Evolutionary conservation across 208 protist genomes (phyloP), one percentile per base, ranked within the genome.

Genomic region (Borovskyia barvae): DNA sequence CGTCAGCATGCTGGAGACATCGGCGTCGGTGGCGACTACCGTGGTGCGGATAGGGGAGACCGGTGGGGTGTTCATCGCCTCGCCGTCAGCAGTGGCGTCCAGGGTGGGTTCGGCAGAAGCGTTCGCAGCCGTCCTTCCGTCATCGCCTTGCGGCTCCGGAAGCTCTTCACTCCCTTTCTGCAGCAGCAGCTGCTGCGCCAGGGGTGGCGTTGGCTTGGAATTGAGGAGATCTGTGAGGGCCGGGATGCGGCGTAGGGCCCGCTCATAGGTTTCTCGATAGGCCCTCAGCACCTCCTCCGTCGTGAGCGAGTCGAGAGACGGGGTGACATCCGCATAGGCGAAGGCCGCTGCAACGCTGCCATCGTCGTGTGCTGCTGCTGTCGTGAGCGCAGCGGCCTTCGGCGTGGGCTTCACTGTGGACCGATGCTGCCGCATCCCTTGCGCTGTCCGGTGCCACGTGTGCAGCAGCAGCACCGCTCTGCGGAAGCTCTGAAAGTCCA

Each of bases 401-500:
- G 20, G 15, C 54, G 28, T 15, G 5, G 1, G n/a, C 30, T 1
- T 40, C 19, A 9, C 25, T 14, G 28, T 37, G 37, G 19, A 12
- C 26, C 43, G 42, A n/a, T 5, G 32, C 36, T 40, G 43, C 14
- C 19, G 33, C 19, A 4, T n/a, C 32, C 41, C 50, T 11, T 46
- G n/a, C 46, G 49, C 54, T 8, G 50, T 58, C 15, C 29, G 19
- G 26, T 73, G 61, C 79, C 75, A 87, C 15, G 68, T 49, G 26
- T 75, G 66, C 14, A 93, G 67, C 28, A 90, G 54, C 43, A 90
- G 66, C 59, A 87, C 49, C 4, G 81, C 48, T 32, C 87, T 76
- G 7, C 75, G 75, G 55, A 93, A 93, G 6, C 46, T 39, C n/a
- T 54, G 55, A 52, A 90, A 90, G 47, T 61, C 26, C 68, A 93